Percentiles rank a stretch among this genome's conserved stretches.
phyloP scores from a whole-genome alignment of 768 basidiomycete genomes.

The Agrocybe praecox region DNA sequence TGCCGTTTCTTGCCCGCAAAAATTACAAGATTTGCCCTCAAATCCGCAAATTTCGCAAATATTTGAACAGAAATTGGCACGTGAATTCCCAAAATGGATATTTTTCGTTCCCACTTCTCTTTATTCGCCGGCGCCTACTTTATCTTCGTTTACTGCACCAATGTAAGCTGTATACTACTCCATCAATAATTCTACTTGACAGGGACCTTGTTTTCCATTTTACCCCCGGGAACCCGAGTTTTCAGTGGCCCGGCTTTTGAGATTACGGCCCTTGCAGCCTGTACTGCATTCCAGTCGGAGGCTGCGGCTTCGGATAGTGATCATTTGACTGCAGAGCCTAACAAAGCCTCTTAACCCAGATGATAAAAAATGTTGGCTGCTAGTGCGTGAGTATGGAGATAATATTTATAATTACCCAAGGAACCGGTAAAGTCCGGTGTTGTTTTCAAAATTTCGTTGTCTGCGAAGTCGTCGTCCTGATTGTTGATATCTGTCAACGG shows the following conservation, averaged over 20 bases:
- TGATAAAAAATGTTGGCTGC: background rate
- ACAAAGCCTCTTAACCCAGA: background rate
- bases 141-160: too few relatives aligned
- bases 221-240: background rate
- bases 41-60: slow-evolving; percentile 5
- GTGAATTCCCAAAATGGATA: background rate
- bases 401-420: background rate
- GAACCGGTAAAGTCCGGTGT: too few relatives aligned
- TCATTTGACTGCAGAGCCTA: background rate
- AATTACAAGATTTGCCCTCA: background rate
- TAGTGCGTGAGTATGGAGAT: background rate
- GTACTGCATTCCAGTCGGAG: background rate
- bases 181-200: too few relatives aligned
- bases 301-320: background rate
- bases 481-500: too few relatives aligned
- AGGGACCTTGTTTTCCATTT: too few relatives aligned
- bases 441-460: too few relatives aligned
- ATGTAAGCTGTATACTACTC: too few relatives aligned
- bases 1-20: background rate
- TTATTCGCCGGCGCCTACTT: too few relatives aligned
- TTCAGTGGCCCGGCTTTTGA: background rate
- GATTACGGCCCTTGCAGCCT: background rate
- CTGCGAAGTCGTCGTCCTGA: background rate
- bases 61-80: background rate
- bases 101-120: too few relatives aligned